These are phyloP conservation scores for Eimeria maxima DNA, from an alignment of 169 alveolate species.

Conservation along the genomic window DNA sequence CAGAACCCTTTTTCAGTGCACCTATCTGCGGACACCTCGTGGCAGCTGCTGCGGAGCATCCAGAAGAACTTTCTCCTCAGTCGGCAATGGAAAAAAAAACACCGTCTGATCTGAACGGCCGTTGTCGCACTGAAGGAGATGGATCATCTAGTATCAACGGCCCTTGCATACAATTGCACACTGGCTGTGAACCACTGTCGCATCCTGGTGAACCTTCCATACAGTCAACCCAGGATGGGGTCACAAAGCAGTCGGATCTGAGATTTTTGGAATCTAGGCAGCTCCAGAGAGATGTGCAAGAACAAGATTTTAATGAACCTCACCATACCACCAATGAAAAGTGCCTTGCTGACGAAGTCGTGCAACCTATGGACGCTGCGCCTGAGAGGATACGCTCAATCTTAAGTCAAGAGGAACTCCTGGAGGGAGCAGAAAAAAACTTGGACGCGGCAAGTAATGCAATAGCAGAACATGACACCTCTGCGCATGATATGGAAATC, in stretches of 20 bases:
- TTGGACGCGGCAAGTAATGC: neutral
- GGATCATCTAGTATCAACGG: neutral
- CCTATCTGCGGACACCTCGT: constrained; percentile 23
- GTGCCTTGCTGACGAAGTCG: neutral
- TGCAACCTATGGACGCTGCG: neutral
- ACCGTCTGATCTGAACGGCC: neutral
- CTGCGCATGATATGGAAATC: neutral
- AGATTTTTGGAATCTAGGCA: neutral
- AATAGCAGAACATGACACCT: neutral
- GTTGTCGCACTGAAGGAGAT: neutral
- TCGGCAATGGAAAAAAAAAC: constrained; percentile 31
- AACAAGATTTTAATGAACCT: neutral
- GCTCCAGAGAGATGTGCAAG: neutral
- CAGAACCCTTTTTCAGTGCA: neutral
- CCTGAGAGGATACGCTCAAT: constrained; percentile 20
- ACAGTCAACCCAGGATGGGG: neutral
- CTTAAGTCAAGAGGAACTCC: constrained; percentile 32
- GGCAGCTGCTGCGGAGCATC: constrained; percentile 50
- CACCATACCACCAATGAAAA: neutral
- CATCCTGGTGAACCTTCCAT: neutral
- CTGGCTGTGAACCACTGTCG: neutral
- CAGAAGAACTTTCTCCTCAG: constrained; percentile 70
- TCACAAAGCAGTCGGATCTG: neutral
- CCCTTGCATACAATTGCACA: neutral
- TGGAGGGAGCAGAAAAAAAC: neutral